These are phyloP conservation scores for Trifolium fragiferum DNA, from an alignment of 306 rosid species.

Conservation along the genomic window DNA sequence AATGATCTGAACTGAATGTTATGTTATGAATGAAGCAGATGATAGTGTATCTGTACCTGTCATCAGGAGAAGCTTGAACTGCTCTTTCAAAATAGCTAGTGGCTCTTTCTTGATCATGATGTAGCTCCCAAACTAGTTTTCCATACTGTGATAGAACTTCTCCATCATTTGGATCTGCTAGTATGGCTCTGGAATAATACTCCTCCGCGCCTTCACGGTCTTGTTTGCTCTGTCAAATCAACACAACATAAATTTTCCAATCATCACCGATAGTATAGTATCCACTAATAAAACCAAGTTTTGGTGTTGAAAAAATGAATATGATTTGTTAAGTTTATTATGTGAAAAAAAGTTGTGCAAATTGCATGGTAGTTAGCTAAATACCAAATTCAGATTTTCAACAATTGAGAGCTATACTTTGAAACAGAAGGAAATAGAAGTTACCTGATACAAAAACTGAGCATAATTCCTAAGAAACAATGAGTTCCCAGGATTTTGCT, in stretches of 20 bases:
- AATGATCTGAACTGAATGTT: neutral
- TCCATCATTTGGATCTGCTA: conserved; percentile 81
- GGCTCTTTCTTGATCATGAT: conserved; percentile 73
- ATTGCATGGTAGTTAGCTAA: neutral
- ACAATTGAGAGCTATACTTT: neutral
- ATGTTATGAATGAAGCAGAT: neutral
- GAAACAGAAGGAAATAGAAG: neutral
- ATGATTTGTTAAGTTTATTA: neutral
- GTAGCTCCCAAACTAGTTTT: conserved; percentile 76
- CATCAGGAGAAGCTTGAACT: conserved; percentile 77
- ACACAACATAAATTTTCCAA: neutral
- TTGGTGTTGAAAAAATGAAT: neutral
- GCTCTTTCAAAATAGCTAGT: conserved; percentile 72
- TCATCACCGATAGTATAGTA: conserved; percentile 28
- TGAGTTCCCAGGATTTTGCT: conserved; percentile 79
- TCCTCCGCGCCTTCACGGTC: conserved; percentile 65
- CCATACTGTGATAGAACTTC: conserved; percentile 78
- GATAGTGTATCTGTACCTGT: conserved; percentile 57
- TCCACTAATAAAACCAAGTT: conserved; percentile 10
- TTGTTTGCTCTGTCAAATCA: conserved; percentile 60
- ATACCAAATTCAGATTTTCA: neutral
- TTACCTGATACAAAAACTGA: conserved; percentile 69
- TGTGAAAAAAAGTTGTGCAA: conserved; percentile 7
- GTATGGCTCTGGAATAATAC: conserved; percentile 78
- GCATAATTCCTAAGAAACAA: conserved; percentile 90